A percentile compares a stretch with the other conserved stretches of the same genome.
Conservation (phyloP, 441 rosid species). For the Erysimum pusillum region DNA sequence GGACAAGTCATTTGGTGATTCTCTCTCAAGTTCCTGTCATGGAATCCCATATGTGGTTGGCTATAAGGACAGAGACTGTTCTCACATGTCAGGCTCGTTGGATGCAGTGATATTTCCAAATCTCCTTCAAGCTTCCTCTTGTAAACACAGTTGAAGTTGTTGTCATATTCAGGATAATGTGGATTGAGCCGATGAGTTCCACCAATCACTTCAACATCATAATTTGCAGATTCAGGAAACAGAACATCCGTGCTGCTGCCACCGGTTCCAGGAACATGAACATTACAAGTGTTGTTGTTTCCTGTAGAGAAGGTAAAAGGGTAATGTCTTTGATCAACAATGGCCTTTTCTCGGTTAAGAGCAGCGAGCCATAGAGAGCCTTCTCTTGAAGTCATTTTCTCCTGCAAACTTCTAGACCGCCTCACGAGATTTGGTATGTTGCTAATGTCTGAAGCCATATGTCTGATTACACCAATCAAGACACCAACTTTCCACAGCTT, state of each 20-base stretch:
- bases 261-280: slow-evolving; percentile 3
- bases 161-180: not conserved
- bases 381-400: slow-evolving; percentile 95
- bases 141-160: slow-evolving; percentile 2
- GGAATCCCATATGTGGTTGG: slow-evolving; percentile 41
- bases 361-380: slow-evolving; percentile 87
- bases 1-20: slow-evolving; percentile 43
- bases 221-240: slow-evolving; percentile 31
- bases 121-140: slow-evolving; percentile 45
- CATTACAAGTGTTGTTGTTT: not conserved
- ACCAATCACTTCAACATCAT: slow-evolving; percentile 38
- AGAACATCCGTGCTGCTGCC: not conserved
- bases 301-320: not conserved
- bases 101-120: slow-evolving; percentile 13
- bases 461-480: slow-evolving; percentile 83
- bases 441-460: slow-evolving; percentile 79
- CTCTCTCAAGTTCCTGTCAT: slow-evolving; percentile 40
- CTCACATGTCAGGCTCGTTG: slow-evolving; percentile 36
- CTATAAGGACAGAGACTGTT: slow-evolving; percentile 41
- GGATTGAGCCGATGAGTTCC: not conserved
- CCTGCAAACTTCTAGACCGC: slow-evolving; percentile 89
- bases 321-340: slow-evolving; percentile 45
- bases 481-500: slow-evolving; percentile 94
- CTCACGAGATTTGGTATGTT: slow-evolving; percentile 81
- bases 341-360: slow-evolving; percentile 73